Percentiles rank a stretch among this genome's conserved stretches.
Conservation (phyloP, 2,329 filamentous ascomycete species). For the Aspergillus sp. region DNA sequence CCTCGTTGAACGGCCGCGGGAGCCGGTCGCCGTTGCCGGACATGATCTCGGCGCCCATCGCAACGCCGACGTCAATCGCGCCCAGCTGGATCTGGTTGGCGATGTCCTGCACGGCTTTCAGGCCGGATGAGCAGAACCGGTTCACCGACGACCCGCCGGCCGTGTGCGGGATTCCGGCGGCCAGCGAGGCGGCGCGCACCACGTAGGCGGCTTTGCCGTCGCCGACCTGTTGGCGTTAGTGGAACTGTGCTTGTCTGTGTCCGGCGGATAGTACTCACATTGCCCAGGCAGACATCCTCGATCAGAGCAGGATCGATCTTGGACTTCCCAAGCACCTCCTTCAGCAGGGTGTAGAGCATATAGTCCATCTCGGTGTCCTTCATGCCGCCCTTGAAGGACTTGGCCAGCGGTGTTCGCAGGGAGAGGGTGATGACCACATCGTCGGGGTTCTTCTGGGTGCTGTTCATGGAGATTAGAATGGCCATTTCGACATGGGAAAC, state of each 20-base stretch:
- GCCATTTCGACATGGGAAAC: conserved; percentile 2
- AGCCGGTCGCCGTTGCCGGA: conserved; percentile 60
- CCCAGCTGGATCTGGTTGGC: conserved; percentile 74
- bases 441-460: conserved; percentile 85
- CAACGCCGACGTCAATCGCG: conserved; percentile 77
- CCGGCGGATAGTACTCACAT: conserved; percentile 49
- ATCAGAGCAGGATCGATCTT: conserved; percentile 71
- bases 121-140: conserved; percentile 93
- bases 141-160: conserved; percentile 73
- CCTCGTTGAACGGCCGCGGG: conserved; percentile 64
- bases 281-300: conserved; percentile 86
- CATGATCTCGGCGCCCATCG: conserved; percentile 86
- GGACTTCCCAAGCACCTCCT: conserved; percentile 62
- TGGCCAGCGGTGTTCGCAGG: conserved; percentile 77
- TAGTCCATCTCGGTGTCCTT: conserved; percentile 90
- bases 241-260: conserved; percentile 1
- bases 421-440: conserved; percentile 95
- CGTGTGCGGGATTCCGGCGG: conserved; percentile 90
- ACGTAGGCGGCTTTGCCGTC: conserved; percentile 86
- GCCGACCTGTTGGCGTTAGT: conserved; percentile 48
- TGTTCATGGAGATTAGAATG: conserved; percentile 29
- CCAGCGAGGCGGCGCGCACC: conserved; percentile 74
- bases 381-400: conserved; percentile 84
- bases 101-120: conserved; percentile 92
- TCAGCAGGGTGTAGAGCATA: conserved; percentile 71